A percentile compares a stretch with the other conserved stretches of the same genome.
Conservation (phyloP, 2,329 filamentous ascomycete species). For the Paecilomyces dactylethromorphus region DNA sequence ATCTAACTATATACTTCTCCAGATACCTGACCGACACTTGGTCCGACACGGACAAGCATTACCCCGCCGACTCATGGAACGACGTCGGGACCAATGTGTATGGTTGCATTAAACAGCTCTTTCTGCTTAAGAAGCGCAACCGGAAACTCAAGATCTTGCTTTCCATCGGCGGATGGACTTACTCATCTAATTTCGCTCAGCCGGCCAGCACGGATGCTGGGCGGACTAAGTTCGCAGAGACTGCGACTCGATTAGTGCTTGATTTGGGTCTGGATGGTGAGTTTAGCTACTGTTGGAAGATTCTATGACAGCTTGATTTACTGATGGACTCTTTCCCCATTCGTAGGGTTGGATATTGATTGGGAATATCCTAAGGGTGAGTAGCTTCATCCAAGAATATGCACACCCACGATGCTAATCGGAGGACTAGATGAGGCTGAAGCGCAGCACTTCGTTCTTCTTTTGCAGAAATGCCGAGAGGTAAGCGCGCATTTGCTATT, state of each 20-base stretch:
- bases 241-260: slow-evolving; percentile 68
- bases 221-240: slow-evolving; percentile 60
- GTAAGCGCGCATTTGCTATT: slow-evolving; percentile 14
- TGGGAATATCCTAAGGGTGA: slow-evolving; percentile 42
- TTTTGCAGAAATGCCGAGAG: slow-evolving; percentile 37
- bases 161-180: slow-evolving; percentile 76
- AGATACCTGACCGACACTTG: slow-evolving; percentile 58
- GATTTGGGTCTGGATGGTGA: slow-evolving; percentile 64
- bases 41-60: slow-evolving; percentile 64
- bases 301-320: background rate
- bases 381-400: background rate
- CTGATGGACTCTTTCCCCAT: background rate
- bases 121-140: slow-evolving; percentile 66
- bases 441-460: slow-evolving; percentile 36
- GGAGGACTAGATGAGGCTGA: slow-evolving; percentile 29
- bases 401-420: background rate
- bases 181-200: slow-evolving; percentile 67
- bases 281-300: background rate
- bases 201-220: slow-evolving; percentile 59
- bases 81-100: slow-evolving; percentile 67
- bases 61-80: slow-evolving; percentile 59
- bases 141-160: slow-evolving; percentile 72
- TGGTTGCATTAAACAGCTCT: slow-evolving; percentile 71
- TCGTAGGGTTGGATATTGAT: slow-evolving; percentile 37
- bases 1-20: slow-evolving; percentile 6